Percentiles rank a stretch among this genome's conserved stretches.
Evolutionary conservation across 2,329 filamentous ascomycete genomes (phyloP).

Genomic region (Xylaria multiplex): DNA sequence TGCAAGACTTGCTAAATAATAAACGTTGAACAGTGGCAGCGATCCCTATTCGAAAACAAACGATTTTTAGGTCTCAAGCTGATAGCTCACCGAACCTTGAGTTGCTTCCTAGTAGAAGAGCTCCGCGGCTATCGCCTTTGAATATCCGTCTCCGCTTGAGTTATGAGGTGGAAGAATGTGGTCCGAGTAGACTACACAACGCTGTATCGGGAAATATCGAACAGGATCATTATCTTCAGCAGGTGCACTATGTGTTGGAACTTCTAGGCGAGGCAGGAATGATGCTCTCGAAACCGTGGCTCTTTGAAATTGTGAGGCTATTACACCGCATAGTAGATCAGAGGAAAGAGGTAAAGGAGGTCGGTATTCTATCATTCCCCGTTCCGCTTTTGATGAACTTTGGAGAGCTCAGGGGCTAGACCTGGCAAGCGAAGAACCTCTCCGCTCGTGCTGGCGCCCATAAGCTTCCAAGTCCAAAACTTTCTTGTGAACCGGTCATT

Average conservation of each 20-base stretch:
- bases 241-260: not conserved
- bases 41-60: not conserved
- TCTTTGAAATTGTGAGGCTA: conserved; percentile 14
- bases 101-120: not conserved
- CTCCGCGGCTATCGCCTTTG: not conserved
- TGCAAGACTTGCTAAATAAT: not conserved
- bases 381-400: not conserved
- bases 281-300: not conserved
- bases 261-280: not conserved
- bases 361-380: not conserved
- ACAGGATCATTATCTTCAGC: conserved; percentile 1
- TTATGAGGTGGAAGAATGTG: no score
- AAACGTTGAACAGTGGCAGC: conserved; percentile 7
- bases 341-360: not conserved
- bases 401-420: not conserved
- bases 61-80: not conserved
- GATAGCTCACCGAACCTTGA: not conserved
- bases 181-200: not conserved
- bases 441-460: not conserved
- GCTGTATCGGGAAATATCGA: not conserved
- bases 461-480: not conserved
- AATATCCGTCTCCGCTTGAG: not conserved
- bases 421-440: no score
- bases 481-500: not conserved
- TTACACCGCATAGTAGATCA: not conserved